phyloP scores from a whole-genome alignment of 768 basidiomycete species.

The Hemileccinum rubropunctum region DNA sequence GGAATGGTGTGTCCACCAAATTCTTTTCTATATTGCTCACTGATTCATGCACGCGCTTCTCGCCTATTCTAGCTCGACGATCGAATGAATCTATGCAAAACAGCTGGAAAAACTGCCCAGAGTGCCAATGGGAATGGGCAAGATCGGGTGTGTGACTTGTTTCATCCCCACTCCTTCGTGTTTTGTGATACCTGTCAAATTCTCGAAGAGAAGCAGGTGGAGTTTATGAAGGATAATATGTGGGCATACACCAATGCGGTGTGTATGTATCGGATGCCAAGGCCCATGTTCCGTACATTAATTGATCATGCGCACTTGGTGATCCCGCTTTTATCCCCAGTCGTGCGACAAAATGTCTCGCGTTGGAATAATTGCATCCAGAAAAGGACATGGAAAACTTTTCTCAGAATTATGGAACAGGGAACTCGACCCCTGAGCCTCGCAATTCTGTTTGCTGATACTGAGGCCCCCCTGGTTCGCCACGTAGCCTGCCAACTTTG shows the following conservation, averaged over 20 bases:
- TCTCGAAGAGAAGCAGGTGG: conserved; percentile 90
- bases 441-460: conserved; percentile 72
- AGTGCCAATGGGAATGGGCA: conserved; percentile 74
- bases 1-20: conserved; percentile 71
- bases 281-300: conserved; percentile 45
- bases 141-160: conserved; percentile 74
- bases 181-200: conserved; percentile 97
- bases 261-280: conserved; percentile 96
- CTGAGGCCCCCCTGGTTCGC: conserved; percentile 61
- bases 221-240: conserved; percentile 91
- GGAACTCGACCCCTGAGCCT: conserved; percentile 82
- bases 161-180: conserved; percentile 2
- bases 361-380: conserved; percentile 86
- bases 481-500: conserved; percentile 56
- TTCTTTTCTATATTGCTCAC: not conserved
- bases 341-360: conserved; percentile 88
- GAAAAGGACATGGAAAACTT: conserved; percentile 88
- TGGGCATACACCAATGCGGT: conserved; percentile 97
- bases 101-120: conserved; percentile 78
- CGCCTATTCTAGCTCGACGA: conserved; percentile 55
- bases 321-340: conserved; percentile 37
- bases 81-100: conserved; percentile 96
- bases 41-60: conserved; percentile 5
- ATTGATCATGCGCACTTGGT: not conserved
- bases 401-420: conserved; percentile 86